Evolutionary conservation across 176 grass and related monocot genomes (phyloP).

Genomic region (Triticum urartu): DNA sequence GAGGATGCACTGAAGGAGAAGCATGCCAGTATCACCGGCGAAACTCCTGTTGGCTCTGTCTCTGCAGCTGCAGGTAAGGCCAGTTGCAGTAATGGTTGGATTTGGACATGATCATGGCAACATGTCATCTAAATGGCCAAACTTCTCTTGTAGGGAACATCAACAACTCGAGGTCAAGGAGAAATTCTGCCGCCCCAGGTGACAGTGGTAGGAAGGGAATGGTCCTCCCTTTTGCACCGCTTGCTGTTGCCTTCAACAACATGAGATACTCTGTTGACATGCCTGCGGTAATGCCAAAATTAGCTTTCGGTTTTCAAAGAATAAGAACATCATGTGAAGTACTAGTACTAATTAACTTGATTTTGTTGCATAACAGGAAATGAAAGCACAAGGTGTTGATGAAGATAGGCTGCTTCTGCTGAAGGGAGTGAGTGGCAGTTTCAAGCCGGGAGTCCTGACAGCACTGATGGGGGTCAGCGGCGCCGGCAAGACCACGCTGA

Average conservation of each 20-base stretch:
- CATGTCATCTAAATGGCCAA: not conserved
- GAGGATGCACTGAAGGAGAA: slow-evolving; percentile 67
- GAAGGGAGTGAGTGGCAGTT: slow-evolving; percentile 53
- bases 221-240: slow-evolving; percentile 61
- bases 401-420: slow-evolving; percentile 53
- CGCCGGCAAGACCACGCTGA: slow-evolving; percentile 65
- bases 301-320: not conserved
- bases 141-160: not conserved
- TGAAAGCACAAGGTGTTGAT: slow-evolving; percentile 67
- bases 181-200: slow-evolving; percentile 13
- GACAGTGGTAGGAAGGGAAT: slow-evolving; percentile 45
- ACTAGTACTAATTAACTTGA: not conserved
- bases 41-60: slow-evolving; percentile 17
- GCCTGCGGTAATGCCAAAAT: slow-evolving; percentile 36
- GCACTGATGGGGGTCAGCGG: slow-evolving; percentile 63
- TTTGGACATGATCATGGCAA: not conserved
- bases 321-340: too few relatives aligned
- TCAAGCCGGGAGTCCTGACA: slow-evolving; percentile 59
- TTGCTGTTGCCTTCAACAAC: slow-evolving; percentile 59
- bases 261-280: slow-evolving; percentile 73
- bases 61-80: slow-evolving; percentile 22
- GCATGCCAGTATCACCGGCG: slow-evolving; percentile 60
- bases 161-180: slow-evolving; percentile 16
- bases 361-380: slow-evolving; percentile 43
- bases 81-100: not conserved